A percentile compares a stretch with the other conserved stretches of the same genome.
Evolutionary conservation across 768 basidiomycete species (phyloP).

Genomic region (Panaeolus cyanescens): DNA sequence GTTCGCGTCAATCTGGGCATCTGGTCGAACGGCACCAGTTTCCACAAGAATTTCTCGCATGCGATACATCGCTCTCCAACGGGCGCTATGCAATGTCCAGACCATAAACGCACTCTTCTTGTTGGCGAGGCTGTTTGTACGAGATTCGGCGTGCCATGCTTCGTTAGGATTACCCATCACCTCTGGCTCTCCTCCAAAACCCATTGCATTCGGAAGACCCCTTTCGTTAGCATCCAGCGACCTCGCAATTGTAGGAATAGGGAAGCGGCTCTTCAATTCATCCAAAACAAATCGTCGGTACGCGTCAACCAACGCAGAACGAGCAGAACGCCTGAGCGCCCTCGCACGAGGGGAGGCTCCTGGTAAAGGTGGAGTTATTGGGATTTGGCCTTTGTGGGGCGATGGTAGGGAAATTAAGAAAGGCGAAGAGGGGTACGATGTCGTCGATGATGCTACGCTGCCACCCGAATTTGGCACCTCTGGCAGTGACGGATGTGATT

Average conservation of each 20-base stretch:
- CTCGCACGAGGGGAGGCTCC: conserved; percentile 32
- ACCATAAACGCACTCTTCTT: conserved; percentile 10
- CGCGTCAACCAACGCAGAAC: conserved; percentile 66
- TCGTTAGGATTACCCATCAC: neutral
- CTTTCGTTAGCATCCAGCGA: neutral
- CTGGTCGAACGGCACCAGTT: neutral
- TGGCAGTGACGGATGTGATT: conserved; percentile 24
- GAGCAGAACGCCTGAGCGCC: conserved; percentile 60
- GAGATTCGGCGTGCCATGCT: conserved; percentile 6
- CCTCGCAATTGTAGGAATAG: conserved; percentile 16
- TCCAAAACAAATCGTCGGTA: conserved; percentile 64
- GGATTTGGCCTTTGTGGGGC: conserved; percentile 14
- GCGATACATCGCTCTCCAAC: neutral
- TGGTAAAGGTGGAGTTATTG: conserved; percentile 24
- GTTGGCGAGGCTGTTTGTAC: neutral
- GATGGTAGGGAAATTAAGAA: conserved; percentile 13
- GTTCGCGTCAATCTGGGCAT: neutral
- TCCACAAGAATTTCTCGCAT: neutral
- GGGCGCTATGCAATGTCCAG: neutral
- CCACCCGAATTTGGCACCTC: conserved; percentile 8
- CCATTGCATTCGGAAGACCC: neutral
- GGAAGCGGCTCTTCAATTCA: conserved; percentile 45
- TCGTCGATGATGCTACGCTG: conserved; percentile 20
- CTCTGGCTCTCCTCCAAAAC: neutral
- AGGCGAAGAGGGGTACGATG: conserved; percentile 14